phyloP scores from a whole-genome alignment of 2,329 filamentous ascomycete genomes.

The Simplicillium sp. region DNA sequence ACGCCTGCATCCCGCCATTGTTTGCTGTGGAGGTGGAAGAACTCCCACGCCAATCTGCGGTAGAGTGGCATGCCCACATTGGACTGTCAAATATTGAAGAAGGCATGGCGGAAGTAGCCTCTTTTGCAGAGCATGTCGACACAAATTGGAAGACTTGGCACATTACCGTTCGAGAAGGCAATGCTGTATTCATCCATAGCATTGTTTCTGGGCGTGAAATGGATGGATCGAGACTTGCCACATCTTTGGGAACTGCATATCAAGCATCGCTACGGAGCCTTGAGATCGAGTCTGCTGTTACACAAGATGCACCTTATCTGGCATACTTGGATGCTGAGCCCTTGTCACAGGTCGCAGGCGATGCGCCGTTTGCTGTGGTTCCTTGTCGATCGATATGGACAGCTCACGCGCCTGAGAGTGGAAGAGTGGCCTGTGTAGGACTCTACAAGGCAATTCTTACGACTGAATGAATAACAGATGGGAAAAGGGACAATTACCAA shows the following conservation, averaged over 20 bases:
- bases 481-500: no score
- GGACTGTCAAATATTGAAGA: constrained; percentile 37
- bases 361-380: neutral
- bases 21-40: constrained; percentile 68
- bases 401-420: no score
- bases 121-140: constrained; percentile 7
- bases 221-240: no score
- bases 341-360: constrained; percentile 13
- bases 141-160: constrained; percentile 18
- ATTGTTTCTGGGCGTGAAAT: no score
- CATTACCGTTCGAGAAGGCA: constrained; percentile 12
- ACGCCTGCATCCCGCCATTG: constrained; percentile 48
- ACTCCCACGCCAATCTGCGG: constrained; percentile 61
- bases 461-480: no score
- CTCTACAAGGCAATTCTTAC: no score
- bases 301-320: no score
- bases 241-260: no score
- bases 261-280: no score
- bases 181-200: constrained; percentile 7
- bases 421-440: no score
- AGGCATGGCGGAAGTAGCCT: constrained; percentile 15
- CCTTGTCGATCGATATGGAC: neutral
- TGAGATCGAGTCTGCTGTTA: no score
- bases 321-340: constrained; percentile 5
- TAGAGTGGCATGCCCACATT: constrained; percentile 76